Base-by-base conservation (phyloP, 257 asterid species). In the Solanum pennellii region DNA sequence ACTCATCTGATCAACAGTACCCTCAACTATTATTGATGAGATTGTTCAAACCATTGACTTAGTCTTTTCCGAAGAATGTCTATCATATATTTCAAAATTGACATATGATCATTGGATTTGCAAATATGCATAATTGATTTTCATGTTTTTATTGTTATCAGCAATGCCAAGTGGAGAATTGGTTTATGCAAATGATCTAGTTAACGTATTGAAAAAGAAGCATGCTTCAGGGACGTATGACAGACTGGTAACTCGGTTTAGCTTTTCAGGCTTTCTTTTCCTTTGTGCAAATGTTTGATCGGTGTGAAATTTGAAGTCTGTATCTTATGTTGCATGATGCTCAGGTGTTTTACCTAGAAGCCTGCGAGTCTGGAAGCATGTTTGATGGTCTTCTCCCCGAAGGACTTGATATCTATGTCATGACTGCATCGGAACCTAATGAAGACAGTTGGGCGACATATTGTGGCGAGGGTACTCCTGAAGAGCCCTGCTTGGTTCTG, bases 361-460 rank as follows among this genome's bases (percentile, higher is more conserved):
- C 99, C 75, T 97, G 99, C 77, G 99, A 96, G 90, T 39, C 98
- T 39, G 99, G 99, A 90, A 97, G 98, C 87, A 95, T 97, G 86
- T 97, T 97, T 87, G 99, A 97, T 88, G 99, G 98, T 89, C 94
- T 97, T 87, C 95, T 97, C 66, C 97, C 98, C 13, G 23, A 52
- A 88, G 97, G 92, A 89, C 86, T 97, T 86, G 93, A 97, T 88
- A 93, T 97, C 47, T 97, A 97, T 86, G 98, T 95, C 42, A 96
- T 52, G 60, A 52, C 60, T 52, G 23, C 60, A 52, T 52, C 60
- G 9, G 4, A 52, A 52, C 97, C 99, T 2, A 92, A 91, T 35
- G 99, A 97, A 92, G 93, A 96, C 86, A 97, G 99, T 89, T 97
- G 97, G 97, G 99, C 95, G 31, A 97, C 99, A 60, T 97, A 97